phyloP scores from a whole-genome alignment of 495 filamentous ascomycete genomes.

The Penicillium cinerascens region DNA sequence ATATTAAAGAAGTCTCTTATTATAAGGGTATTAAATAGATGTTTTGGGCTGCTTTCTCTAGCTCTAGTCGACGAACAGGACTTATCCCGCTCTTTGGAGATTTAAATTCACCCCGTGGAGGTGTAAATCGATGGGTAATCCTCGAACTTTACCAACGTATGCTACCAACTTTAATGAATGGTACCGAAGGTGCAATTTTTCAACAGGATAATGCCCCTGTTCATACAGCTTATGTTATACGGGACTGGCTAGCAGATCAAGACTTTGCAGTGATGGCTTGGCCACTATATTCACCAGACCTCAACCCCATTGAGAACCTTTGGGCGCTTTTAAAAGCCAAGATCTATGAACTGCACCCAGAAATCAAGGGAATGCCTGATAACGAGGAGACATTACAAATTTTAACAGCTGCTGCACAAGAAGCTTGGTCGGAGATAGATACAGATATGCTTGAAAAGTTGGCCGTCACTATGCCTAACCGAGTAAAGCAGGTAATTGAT shows the following conservation, averaged over 20 bases:
- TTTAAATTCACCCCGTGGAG: background rate
- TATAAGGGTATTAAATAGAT: slow-evolving; percentile 18
- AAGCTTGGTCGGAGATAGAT: slow-evolving; percentile 3
- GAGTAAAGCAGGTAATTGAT: background rate
- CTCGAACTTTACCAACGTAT: slow-evolving; percentile 7
- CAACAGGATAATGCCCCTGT: slow-evolving; percentile 20
- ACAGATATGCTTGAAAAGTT: background rate
- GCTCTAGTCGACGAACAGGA: slow-evolving; percentile 1
- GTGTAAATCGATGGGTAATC: slow-evolving; percentile 6
- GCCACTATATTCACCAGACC: slow-evolving; percentile 10
- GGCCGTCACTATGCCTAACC: slow-evolving; percentile 3
- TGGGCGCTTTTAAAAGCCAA: slow-evolving; percentile 19
- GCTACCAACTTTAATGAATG: slow-evolving; percentile 4
- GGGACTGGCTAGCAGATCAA: slow-evolving; percentile 8
- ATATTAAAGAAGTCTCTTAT: too few relatives aligned
- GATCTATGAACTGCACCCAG: slow-evolving; percentile 3
- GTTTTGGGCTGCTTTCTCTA: slow-evolving; percentile 14
- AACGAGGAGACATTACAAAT: background rate
- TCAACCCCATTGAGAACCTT: slow-evolving; percentile 17
- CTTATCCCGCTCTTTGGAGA: slow-evolving; percentile 8
- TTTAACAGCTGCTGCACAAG: background rate
- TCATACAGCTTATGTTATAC: slow-evolving; percentile 8
- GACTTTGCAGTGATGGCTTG: slow-evolving; percentile 5
- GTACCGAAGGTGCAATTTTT: slow-evolving; percentile 2
- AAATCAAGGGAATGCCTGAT: slow-evolving; percentile 1